Evolutionary conservation across 257 asterid species (phyloP), one percentile per base, ranked within the genome.

Genomic region (Cinchona pubescens): DNA sequence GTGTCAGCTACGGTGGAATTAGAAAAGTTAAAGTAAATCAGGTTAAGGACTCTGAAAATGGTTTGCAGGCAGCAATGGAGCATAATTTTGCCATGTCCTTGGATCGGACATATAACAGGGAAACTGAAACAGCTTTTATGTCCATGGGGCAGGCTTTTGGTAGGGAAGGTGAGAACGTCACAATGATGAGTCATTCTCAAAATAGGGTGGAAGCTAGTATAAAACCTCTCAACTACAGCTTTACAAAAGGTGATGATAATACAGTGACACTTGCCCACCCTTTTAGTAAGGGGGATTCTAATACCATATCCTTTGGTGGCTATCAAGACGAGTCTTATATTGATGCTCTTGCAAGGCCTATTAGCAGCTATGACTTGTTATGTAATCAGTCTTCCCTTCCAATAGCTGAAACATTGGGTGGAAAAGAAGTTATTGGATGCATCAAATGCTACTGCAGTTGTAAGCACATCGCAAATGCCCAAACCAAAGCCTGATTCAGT

Each of bases 11-110:
- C 73, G 87, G 89, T 76, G 90, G 96, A 61, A 85, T 79, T 67
- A 84, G 92, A 60, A 88, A 90, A 83, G 90, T 85, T 69, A 92
- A 86, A 84, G 90, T 85, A 64, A 85, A 88, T 82, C 95, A 87
- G 85, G 96, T 85, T 67, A 88, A 88, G 84, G 93, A 90, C 74
- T 77, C 92, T 74, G 89, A 81, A 30, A 82, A 67, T 79, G 85
- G 77, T 76, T 65, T 87, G 69, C 85, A 82, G 76, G 58, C 82
- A 23, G 77, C 89, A 12, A 73, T 67, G 73, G 93, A 83, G 35
- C 85, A 89, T 7, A 86, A 76, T 42, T 53, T 82, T 27, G 86
- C 82, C 70, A 76, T 85, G 72, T 69, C 91, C 81, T 81, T 85
- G 84, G 83, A 85, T 79, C 96, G 84, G 78, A 51, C 88, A n/a